Percentiles rank a stretch among this genome's conserved stretches.
phyloP scores from a whole-genome alignment of 139 green algal genomes.

The Chlamydomonas incerta region DNA sequence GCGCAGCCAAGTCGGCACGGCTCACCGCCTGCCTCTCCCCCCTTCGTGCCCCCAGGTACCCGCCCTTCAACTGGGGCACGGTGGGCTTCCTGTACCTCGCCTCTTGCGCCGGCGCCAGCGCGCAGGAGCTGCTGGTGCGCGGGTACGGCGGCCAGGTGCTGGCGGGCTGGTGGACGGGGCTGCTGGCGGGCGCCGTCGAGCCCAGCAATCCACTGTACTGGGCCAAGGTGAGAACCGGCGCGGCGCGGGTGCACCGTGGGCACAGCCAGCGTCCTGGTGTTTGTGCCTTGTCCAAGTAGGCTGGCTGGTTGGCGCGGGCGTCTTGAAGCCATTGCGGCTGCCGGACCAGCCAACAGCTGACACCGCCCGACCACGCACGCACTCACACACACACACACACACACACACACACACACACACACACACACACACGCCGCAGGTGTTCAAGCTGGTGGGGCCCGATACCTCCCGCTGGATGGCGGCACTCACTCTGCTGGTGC shows the following conservation, averaged over 20 bases:
- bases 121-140: slow-evolving; percentile 32
- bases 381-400: too few species aligned
- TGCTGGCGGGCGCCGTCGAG: slow-evolving; percentile 10
- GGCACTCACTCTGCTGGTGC: not conserved
- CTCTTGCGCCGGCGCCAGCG: not conserved
- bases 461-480: slow-evolving; percentile 39
- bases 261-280: too few species aligned
- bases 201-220: slow-evolving; percentile 39
- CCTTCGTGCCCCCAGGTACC: slow-evolving; percentile 10
- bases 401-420: too few species aligned
- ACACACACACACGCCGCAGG: slow-evolving; percentile 5
- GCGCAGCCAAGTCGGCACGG: too few species aligned
- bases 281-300: too few species aligned
- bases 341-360: too few species aligned
- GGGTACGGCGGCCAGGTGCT: slow-evolving; percentile 14
- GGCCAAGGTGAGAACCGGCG: slow-evolving; percentile 36
- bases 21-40: not conserved
- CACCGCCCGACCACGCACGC: too few species aligned
- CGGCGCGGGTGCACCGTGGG: too few species aligned
- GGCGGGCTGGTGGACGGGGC: not conserved
- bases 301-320: not conserved
- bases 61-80: not conserved
- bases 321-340: too few species aligned
- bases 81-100: slow-evolving; percentile 15
- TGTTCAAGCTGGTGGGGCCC: slow-evolving; percentile 37